Evolutionary conservation across 2,329 filamentous ascomycete genomes (phyloP).

Genomic region (Nigrograna mackinnonii): DNA sequence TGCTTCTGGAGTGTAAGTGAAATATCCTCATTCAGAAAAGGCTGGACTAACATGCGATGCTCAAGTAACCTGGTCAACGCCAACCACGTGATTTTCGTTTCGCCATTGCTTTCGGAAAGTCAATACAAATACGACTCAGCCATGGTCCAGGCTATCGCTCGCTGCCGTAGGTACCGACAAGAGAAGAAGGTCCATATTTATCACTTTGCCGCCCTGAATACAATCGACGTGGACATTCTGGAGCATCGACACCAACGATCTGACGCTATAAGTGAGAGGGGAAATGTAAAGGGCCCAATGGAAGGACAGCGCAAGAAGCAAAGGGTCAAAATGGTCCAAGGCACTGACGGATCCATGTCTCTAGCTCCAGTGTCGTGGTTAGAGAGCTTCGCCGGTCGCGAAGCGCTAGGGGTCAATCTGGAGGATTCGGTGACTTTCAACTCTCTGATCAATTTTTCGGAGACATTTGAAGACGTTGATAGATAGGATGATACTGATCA

Average conservation of each 20-base stretch:
- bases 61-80: constrained; percentile 63
- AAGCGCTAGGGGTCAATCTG: constrained; percentile 11
- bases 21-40: background rate
- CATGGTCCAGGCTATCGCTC: constrained; percentile 67
- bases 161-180: constrained; percentile 63
- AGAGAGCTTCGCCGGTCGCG: constrained; percentile 10
- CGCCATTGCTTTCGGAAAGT: constrained; percentile 54
- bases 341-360: constrained; percentile 15
- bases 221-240: constrained; percentile 52
- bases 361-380: constrained; percentile 33
- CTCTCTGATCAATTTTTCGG: constrained; percentile 32
- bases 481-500: no score
- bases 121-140: constrained; percentile 60
- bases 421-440: constrained; percentile 20
- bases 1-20: constrained; percentile 62
- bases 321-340: constrained; percentile 23
- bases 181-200: constrained; percentile 61
- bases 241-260: constrained; percentile 45
- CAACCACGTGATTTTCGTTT: constrained; percentile 67
- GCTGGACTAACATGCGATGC: constrained; percentile 8
- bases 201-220: constrained; percentile 81
- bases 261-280: constrained; percentile 16
- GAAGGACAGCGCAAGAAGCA: no score
- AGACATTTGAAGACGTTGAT: constrained; percentile 22
- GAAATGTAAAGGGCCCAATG: no score